Evolutionary conservation across 306 rosid species (phyloP).

Genomic region (Carpinus viminea): DNA sequence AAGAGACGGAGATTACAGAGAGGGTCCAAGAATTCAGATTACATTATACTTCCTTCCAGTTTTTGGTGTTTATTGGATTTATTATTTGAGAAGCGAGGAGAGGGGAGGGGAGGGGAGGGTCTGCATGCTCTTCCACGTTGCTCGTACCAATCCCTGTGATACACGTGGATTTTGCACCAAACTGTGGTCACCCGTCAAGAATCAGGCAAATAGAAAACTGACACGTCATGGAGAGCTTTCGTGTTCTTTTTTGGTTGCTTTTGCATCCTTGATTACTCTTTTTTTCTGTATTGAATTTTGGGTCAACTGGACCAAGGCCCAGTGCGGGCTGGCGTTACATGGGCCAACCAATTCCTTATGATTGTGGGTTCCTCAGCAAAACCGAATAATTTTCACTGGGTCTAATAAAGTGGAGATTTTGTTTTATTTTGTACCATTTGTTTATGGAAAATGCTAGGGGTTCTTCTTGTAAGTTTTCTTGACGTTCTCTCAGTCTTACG

Average conservation of each 20-base stretch:
- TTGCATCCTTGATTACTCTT: not conserved
- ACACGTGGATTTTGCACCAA: slow-evolving; percentile 40
- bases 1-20: not conserved
- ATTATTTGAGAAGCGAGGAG: not conserved
- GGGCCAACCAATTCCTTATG: too few relatives aligned
- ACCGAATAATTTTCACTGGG: too few relatives aligned
- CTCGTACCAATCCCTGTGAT: slow-evolving; percentile 18
- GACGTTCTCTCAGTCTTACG: too few relatives aligned
- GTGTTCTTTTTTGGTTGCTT: slow-evolving; percentile 9
- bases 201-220: not conserved
- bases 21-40: not conserved
- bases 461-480: too few relatives aligned
- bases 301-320: too few relatives aligned
- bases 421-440: too few relatives aligned
- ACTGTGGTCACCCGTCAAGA: not conserved
- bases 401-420: too few relatives aligned
- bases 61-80: not conserved
- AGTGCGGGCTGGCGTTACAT: too few relatives aligned
- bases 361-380: too few relatives aligned
- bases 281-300: too few relatives aligned
- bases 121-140: slow-evolving; percentile 56
- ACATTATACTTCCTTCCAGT: not conserved
- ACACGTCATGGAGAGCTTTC: slow-evolving; percentile 18
- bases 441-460: too few relatives aligned
- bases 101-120: not conserved